phyloP scores from a whole-genome alignment of 352 stramenopile species.

The Phytopythium oedochilum region DNA sequence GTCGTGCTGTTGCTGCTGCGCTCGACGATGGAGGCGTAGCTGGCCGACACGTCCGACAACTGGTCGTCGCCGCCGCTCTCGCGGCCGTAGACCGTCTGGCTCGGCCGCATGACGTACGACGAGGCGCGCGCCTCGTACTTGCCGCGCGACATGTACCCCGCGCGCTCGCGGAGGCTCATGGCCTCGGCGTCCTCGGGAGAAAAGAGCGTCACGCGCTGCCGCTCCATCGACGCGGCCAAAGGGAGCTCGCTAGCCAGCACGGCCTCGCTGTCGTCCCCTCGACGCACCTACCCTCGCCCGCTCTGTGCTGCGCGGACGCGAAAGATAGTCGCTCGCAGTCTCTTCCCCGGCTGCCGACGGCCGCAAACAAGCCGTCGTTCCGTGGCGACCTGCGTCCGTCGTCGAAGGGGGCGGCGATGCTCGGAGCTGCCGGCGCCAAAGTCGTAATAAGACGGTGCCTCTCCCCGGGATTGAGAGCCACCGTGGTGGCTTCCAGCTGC shows the following conservation, averaged over 20 bases:
- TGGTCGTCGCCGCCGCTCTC: conserved; percentile 44
- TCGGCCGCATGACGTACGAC: conserved; percentile 56
- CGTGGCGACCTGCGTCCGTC: neutral
- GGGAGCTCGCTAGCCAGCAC: too few species aligned
- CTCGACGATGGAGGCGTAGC: conserved; percentile 44
- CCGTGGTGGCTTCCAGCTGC: neutral
- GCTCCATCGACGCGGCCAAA: too few species aligned
- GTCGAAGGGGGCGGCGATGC: too few species aligned
- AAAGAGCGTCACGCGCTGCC: conserved; percentile 69
- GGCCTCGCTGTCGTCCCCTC: neutral
- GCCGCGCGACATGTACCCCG: conserved; percentile 23
- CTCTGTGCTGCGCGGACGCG: too few species aligned
- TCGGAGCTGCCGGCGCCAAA: neutral
- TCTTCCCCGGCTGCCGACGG: too few species aligned
- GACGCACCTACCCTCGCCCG: too few species aligned
- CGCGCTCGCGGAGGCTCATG: conserved; percentile 66
- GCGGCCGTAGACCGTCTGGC: conserved; percentile 56
- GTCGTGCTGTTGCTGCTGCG: conserved; percentile 28
- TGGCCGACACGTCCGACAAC: conserved; percentile 47
- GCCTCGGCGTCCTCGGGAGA: conserved; percentile 62
- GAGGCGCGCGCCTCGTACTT: conserved; percentile 31
- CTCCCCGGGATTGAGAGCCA: too few species aligned
- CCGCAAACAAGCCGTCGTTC: too few species aligned
- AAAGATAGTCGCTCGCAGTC: too few species aligned
- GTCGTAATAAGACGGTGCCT: neutral